Percentiles rank a stretch among this genome's conserved stretches.
Evolutionary conservation across 306 rosid genomes (phyloP).

Genomic region (cucumber (Cucumis sativus)): DNA sequence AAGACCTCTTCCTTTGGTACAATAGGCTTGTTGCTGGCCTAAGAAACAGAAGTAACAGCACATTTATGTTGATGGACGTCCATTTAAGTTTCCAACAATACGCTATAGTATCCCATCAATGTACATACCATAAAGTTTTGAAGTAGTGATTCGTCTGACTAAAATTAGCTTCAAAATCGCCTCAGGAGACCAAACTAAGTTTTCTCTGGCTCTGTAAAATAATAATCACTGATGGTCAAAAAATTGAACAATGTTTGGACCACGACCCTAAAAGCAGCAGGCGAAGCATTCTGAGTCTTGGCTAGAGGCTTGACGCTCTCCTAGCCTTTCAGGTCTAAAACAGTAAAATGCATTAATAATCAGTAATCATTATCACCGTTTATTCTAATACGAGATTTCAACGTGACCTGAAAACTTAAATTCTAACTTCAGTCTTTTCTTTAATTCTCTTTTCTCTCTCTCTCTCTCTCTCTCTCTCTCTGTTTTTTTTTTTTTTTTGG

Average conservation of each 20-base stretch:
- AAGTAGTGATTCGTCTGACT: background rate
- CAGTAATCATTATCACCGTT: background rate
- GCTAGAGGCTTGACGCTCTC: background rate
- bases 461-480: too few species aligned
- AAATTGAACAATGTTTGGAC: background rate
- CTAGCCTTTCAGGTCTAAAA: background rate
- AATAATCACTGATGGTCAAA: background rate
- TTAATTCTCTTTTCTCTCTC: background rate
- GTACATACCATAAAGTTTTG: slow-evolving; percentile 10
- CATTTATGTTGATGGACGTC: background rate
- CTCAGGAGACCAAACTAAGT: background rate
- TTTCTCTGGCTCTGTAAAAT: background rate
- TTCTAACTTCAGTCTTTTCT: background rate
- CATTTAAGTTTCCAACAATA: background rate
- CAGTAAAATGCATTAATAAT: background rate
- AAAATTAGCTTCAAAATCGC: background rate
- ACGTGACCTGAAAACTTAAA: background rate
- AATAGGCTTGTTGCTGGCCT: slow-evolving; percentile 22
- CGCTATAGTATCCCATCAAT: background rate
- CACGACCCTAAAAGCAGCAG: background rate
- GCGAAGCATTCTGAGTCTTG: background rate
- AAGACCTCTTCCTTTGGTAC: slow-evolving; percentile 54
- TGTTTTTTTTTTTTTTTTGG: too few species aligned
- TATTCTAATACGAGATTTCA: background rate
- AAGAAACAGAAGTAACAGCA: slow-evolving; percentile 7